Evolutionary conservation across 768 basidiomycete species (phyloP), one percentile per base, ranked within the genome.

Genomic region (Lyophyllum decastes): DNA sequence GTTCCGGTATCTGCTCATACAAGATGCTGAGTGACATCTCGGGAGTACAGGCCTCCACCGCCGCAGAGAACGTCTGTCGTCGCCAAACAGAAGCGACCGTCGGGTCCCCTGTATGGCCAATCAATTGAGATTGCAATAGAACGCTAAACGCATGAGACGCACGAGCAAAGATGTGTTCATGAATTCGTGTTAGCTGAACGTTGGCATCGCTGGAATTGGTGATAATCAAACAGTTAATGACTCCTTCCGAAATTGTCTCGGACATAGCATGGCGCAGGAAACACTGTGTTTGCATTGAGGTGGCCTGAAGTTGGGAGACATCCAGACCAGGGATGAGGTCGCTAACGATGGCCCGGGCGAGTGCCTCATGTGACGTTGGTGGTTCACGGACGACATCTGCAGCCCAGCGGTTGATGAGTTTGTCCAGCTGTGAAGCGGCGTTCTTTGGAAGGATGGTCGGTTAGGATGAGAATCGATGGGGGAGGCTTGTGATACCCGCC

Each of bases 71-170:
- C 2, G 92, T 94, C 68, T 95, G 92, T 11, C 92, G 84, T 22
- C 93, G 84, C 93, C 93, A 95, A 19, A 95, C 92, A 40, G 84
- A 82, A 0, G 93, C 93, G n/a, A 95, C 91, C 4, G 90, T 87
- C 12, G 93, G 87, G 66, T 94, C 90, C 50, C 90, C 91, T 94
- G 64, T 43, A 19, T 7, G 33, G 5, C 26, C 2, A 48, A 14
- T 26, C 25, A 26, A 21, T 51, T 6, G 5, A 52, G 16, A 50
- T 24, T 19, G 44, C 49, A n/a, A 40, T 50, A 58, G 33, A 10
- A 10, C 45, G 33, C 35, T 41, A 41, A 7, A 41, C 4, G 40
- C 40, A 41, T 35, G 24, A 46, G n/a, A 78, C 91, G 68, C 66
- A 92, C 93, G 84, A 24, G 87, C 79, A 64, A 95, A 94, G 52